Evolutionary conservation across 2,329 filamentous ascomycete genomes (phyloP).

Genomic region (Diaporthe nobilis): DNA sequence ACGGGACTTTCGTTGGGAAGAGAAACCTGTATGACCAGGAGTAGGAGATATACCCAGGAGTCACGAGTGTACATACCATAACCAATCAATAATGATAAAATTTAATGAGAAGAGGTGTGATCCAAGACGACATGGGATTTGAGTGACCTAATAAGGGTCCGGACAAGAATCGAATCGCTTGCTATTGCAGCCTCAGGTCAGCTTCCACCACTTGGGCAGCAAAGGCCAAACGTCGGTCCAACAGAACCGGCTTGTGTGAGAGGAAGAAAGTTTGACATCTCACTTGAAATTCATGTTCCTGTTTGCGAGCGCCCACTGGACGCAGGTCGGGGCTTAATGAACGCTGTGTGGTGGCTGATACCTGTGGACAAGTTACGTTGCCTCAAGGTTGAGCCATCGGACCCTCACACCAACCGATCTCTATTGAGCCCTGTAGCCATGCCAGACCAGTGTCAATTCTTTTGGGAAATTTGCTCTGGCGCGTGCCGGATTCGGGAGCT

Average conservation of each 20-base stretch:
- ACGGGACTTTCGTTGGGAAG: conserved; percentile 49
- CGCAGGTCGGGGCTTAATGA: neutral
- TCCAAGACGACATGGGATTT: no score
- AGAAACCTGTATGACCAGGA: conserved; percentile 42
- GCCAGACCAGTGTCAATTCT: no score
- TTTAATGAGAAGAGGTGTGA: neutral
- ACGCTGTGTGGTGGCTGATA: neutral
- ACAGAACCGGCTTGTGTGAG: neutral
- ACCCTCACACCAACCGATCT: no score
- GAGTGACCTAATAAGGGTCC: neutral
- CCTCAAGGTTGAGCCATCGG: neutral
- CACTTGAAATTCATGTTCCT: neutral
- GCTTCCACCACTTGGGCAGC: neutral
- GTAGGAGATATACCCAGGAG: neutral
- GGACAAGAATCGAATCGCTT: neutral
- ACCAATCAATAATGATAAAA: neutral
- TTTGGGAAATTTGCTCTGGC: neutral
- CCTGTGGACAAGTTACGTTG: neutral
- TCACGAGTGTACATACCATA: neutral
- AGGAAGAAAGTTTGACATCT: accelerated
- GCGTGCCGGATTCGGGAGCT: no score
- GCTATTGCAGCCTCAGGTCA: neutral
- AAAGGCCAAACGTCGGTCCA: neutral
- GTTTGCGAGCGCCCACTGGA: no score
- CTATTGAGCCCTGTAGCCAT: neutral